Evolutionary conservation across 805 yeast genomes (phyloP), one percentile per base, ranked within the genome.

Genomic region (Saccharomycopsis oosterbeekiorum): DNA sequence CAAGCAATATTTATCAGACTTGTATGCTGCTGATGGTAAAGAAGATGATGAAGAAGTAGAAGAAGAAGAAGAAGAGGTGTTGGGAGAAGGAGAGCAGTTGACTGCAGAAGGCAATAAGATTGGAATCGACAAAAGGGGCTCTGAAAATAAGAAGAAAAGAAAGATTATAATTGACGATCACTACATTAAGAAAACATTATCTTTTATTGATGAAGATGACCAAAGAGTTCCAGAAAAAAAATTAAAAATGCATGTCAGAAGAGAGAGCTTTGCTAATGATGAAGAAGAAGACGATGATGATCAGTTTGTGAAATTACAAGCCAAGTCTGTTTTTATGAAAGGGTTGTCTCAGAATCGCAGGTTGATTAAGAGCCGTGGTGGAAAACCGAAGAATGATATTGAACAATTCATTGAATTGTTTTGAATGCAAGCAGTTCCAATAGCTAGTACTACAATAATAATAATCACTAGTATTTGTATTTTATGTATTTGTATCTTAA

Each of bases 141-240:
- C 61, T 3, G 66, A 68, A 24, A 67, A 66, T 37, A 70, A 66
- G 56, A 71, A 71, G 51, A 74, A 69, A 62, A 73, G 76, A 61
- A 77, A 73, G 58, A 67, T 74, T 6, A 69, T 70, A n/a, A 67
- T 84, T 43, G 80, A 83, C 6, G 81, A 80, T 68, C 79, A 79
- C 0, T 84, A 80, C 68, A 85, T 84, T 4, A 84, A 81, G 55
- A 76, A 74, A 60, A 80, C 81, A 56, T 71, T 84, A 43, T 82
- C 87, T 0, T 84, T 83, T 65, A 74, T 84, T 60, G 70, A 71
- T 15, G 66, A 65, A 51, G 73, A 61, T 8, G 60, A 62, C 9
- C 42, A 57, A 26, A n/a, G 9, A 15, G 26, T 11, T 1, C 11
- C 29, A 29, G 19, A 29, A 24, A 24, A 47, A 24, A 10, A 2